Evolutionary conservation across 768 basidiomycete species (phyloP).

Genomic region (Clathrus columnatus): DNA sequence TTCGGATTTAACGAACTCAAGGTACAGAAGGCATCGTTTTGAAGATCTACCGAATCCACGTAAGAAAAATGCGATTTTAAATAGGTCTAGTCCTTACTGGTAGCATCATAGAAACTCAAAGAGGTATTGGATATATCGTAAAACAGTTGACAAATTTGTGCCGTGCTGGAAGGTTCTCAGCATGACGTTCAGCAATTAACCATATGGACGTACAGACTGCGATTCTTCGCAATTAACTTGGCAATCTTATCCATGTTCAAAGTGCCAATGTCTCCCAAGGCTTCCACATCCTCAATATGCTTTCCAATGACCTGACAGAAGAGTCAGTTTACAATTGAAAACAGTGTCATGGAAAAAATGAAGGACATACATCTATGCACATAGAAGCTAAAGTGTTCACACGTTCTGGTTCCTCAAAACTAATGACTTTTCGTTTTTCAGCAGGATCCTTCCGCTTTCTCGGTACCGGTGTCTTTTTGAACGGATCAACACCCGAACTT

Average conservation of each 20-base stretch:
- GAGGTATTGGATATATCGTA: constrained; percentile 62
- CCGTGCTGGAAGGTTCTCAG: constrained; percentile 39
- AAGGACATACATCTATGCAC: constrained; percentile 62
- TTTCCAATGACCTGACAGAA: constrained; percentile 63
- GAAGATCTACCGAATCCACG: constrained; percentile 42
- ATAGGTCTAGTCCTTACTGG: constrained; percentile 49
- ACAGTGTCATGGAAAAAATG: not conserved
- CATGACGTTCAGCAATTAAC: constrained; percentile 5
- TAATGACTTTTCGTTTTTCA: constrained; percentile 59
- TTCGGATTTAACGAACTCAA: constrained; percentile 80
- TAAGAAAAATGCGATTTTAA: not conserved
- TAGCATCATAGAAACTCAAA: constrained; percentile 80
- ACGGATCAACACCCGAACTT: constrained; percentile 68
- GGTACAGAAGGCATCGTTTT: constrained; percentile 55
- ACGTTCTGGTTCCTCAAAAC: constrained; percentile 52
- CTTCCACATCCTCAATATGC: constrained; percentile 84
- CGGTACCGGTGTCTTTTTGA: constrained; percentile 64
- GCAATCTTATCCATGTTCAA: constrained; percentile 80
- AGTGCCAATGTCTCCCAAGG: constrained; percentile 77
- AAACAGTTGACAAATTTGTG: constrained; percentile 76
- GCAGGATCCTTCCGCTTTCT: constrained; percentile 53
- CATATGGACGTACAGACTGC: constrained; percentile 59
- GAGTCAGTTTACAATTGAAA: not conserved
- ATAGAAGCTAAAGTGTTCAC: constrained; percentile 66
- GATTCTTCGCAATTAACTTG: constrained; percentile 71